Base-by-base conservation (phyloP, 2,329 filamentous ascomycete genomes). In the Trichoderma koningiopsis region DNA sequence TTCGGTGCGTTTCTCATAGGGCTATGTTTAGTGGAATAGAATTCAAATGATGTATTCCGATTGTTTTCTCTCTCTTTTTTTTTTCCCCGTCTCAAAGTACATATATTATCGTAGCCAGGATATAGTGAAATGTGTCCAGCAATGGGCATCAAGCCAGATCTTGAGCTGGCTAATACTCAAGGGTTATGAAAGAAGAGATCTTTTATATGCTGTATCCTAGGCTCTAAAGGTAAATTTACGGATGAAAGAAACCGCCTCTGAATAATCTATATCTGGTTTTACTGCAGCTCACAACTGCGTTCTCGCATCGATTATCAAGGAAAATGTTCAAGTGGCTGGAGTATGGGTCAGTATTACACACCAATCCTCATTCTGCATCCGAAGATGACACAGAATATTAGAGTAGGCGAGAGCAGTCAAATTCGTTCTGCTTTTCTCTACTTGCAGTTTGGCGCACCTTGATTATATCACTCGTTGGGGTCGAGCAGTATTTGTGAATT, bases 11-110 rank as follows among this genome's bases (percentile, higher is more conserved):
- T 55, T 68, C 35, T 70, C 27, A 37, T 16, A 35, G 31, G 64
- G 22, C 49, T 35, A 60, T 43, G 57, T 14, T 55, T 55, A 33
- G 65, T 61, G 57, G 57, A 61, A 68, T 68, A 68, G 65, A 68
- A 43, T 53, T 68, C 11, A 56, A 37, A 61, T 60, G 65, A 24
- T 33, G 14, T 61, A 22, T 61, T 31, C 16, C n/a, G 24, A 6
- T 61, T 33, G 13, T 35, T 43, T 40, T 29, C 5, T 1, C n/a
- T 8, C 27, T 27, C 27, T 3, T 40, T 40, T 6, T 8, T n/a
- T 43, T 3, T n/a, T 13, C 4, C 52, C 24, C 8, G n/a, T 22
- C 4, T 16, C 19, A n/a, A 22, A 11, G 27, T 49, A n/a, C 24
- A 2, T 10, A 49, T 2, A 22, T 49, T 13, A 4, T 49, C n/a